These are phyloP conservation scores for Lodderomyces pseudojiufengensis DNA, from an alignment of 1,139 yeast genomes.

Conservation along the genomic window DNA sequence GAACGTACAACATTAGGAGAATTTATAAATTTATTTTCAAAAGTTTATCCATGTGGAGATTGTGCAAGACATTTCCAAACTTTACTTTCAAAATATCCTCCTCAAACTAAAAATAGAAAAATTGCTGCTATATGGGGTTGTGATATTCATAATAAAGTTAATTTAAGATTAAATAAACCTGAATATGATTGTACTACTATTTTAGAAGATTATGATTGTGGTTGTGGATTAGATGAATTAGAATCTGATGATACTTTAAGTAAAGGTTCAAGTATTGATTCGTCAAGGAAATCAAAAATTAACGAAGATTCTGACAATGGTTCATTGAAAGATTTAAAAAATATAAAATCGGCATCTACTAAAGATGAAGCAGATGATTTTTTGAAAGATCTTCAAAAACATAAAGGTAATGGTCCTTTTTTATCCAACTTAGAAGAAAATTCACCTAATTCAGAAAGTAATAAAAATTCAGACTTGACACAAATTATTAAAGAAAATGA, in stretches of 20 bases:
- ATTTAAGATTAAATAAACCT: conserved; percentile 64
- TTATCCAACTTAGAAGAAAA: too few species aligned
- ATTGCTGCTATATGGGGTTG: conserved; percentile 97
- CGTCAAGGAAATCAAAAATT: conserved; percentile 40
- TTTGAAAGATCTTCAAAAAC: too few species aligned
- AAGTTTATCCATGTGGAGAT: conserved; percentile 89
- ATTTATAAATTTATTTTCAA: conserved; percentile 60
- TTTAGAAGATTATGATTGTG: conserved; percentile 91
- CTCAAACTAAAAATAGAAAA: conserved; percentile 73
- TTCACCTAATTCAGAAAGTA: too few species aligned
- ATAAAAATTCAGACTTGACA: too few species aligned
- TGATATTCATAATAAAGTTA: conserved; percentile 84
- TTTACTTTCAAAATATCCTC: conserved; percentile 69
- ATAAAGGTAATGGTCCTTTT: too few species aligned
- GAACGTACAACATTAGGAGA: conserved; percentile 60
- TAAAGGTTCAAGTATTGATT: conserved; percentile 22
- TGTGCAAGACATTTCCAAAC: conserved; percentile 88
- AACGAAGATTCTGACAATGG: too few species aligned
- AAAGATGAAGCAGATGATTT: too few species aligned
- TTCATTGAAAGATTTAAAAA: too few species aligned
- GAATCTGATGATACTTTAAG: conserved; percentile 36
- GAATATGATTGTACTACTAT: conserved; percentile 81
- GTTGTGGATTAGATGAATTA: conserved; percentile 76
- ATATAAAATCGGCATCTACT: too few species aligned
- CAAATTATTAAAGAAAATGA: too few species aligned